Evolutionary conservation across 495 filamentous ascomycete genomes (phyloP).

Genomic region (Penicillium egyptiacum): DNA sequence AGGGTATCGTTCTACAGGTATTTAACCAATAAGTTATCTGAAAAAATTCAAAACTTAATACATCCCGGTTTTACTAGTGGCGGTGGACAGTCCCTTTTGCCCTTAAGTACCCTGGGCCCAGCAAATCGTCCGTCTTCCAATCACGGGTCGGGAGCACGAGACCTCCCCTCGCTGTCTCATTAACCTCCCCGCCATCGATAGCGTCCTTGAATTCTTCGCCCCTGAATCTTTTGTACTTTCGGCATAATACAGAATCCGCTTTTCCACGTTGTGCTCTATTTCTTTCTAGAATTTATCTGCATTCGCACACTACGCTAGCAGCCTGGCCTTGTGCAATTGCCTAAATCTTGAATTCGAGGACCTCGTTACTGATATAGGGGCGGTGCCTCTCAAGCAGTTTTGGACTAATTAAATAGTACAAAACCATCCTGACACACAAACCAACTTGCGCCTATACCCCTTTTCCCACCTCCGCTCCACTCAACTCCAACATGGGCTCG

Average conservation of each 20-base stretch:
- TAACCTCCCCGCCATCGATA: constrained; percentile 15
- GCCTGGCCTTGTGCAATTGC: neutral
- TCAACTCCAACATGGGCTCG: constrained; percentile 32
- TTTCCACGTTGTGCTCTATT: neutral
- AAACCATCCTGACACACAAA: neutral
- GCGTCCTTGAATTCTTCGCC: neutral
- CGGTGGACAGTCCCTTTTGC: neutral
- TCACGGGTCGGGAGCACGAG: constrained; percentile 43
- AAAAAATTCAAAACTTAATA: neutral
- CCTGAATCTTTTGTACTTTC: constrained; percentile 8
- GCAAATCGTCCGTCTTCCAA: constrained; percentile 28
- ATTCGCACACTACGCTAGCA: neutral
- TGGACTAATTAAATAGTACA: constrained; percentile 1
- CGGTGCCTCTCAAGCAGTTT: neutral
- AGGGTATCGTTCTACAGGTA: neutral
- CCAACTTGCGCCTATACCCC: neutral
- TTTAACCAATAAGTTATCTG: neutral
- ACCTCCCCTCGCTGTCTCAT: constrained; percentile 27
- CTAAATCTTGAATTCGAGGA: neutral
- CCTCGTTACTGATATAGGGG: neutral
- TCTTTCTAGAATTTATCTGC: neutral
- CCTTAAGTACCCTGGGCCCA: constrained; percentile 10
- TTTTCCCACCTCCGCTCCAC: constrained; percentile 4
- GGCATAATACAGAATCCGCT: neutral
- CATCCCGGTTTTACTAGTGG: neutral